Evolutionary conservation across 192 early-diverging fungal species (phyloP), one percentile per base, ranked within the genome.

Genomic region (Pilaira anomala): DNA sequence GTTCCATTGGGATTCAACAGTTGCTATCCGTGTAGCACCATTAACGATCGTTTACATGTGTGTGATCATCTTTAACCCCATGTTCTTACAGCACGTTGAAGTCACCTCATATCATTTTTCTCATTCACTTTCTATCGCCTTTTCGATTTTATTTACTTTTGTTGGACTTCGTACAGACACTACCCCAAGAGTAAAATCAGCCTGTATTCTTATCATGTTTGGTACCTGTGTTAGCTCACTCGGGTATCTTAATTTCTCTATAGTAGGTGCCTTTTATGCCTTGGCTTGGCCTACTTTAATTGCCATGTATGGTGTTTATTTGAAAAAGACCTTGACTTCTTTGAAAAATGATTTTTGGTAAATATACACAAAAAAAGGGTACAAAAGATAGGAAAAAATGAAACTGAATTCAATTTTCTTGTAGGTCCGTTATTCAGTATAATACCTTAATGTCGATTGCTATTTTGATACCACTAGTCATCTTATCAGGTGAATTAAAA

Each of bases 61-160:
- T 22, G 82, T 85, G 73, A 30, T 85, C 65, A 66, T 81, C 0
- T 75, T 85, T 49, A 85, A 82, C 65, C 84, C 84, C 49, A 51
- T 85, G 18, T 85, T 83, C 42, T 71, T 85, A 9, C 76, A 81
- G 57, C 77, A 75, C 41, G 83, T 85, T n/a, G 83, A 85, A 65
- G 83, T 84, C 13, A 84, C 78, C 8, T 82, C 80, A 48, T 85
- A 85, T 59, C 83, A 85, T 72, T 81, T 85, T 24, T 80, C 83
- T 6, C 65, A 83, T 7, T 85, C 83, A 13, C 72, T 85, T 26
- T 80, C 83, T 24, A 84, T 85, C 54, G 61, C 78, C 59, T 85
- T 84, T 70, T 84, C 84, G 25, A 80, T 85, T 21, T 24, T 84
- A 8, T 72, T 85, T 45, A 83, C 83, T 1, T 84, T 67, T 46